Evolutionary conservation across 495 filamentous ascomycete species (phyloP).

Genomic region (Schizothecium vesticola): DNA sequence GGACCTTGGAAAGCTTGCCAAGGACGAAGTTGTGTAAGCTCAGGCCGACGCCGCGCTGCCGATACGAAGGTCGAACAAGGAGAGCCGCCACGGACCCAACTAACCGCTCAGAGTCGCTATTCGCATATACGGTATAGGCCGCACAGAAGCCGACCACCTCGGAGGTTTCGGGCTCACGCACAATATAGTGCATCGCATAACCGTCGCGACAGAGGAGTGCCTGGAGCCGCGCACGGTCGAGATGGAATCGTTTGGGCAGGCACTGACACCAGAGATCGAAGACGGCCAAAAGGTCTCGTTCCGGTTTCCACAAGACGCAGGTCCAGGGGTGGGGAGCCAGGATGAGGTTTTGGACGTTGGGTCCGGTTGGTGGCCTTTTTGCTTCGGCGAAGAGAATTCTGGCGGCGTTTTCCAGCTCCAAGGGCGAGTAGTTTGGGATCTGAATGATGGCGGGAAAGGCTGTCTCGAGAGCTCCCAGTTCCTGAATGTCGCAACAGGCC

Average conservation of each 20-base stretch:
- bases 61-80: constrained; percentile 50
- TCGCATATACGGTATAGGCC: constrained; percentile 54
- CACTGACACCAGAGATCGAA: constrained; percentile 49
- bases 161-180: constrained; percentile 45
- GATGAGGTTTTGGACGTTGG: constrained; percentile 34
- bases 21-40: constrained; percentile 53
- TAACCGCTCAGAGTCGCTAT: constrained; percentile 45
- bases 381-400: constrained; percentile 46
- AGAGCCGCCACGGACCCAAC: constrained; percentile 55
- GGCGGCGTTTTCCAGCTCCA: constrained; percentile 51
- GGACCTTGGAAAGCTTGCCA: constrained; percentile 45
- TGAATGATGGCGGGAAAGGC: constrained; percentile 46
- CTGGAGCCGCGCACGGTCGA: constrained; percentile 41
- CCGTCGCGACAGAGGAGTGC: constrained; percentile 54
- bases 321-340: constrained; percentile 41
- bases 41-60: constrained; percentile 50
- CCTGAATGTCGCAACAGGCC: constrained; percentile 39
- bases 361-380: constrained; percentile 8
- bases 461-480: constrained; percentile 30
- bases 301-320: constrained; percentile 42
- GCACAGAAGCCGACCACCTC: constrained; percentile 55
- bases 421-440: constrained; percentile 42
- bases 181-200: constrained; percentile 58
- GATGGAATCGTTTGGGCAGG: constrained; percentile 40
- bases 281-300: constrained; percentile 36